Base-by-base conservation (phyloP, 441 rosid genomes). In the Gossypium gossypioides region DNA sequence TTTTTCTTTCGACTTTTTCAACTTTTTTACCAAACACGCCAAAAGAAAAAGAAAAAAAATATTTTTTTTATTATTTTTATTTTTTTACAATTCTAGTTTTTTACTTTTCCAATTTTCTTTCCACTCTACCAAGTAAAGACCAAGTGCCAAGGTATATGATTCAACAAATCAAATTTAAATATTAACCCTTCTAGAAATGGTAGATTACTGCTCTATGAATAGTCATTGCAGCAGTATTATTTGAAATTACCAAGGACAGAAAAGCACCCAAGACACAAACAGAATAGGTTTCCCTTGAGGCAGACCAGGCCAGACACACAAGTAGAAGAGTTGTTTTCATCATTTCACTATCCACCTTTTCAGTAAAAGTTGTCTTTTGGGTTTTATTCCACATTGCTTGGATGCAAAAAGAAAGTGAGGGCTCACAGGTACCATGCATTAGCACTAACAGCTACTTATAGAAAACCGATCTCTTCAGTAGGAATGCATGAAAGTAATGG, bases 181-280 rank as follows among this genome's bases (percentile, higher is more conserved):
- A 3, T 12, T 44, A 44, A 12, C 50, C 50, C 4, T 44, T 44
- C 50, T 34, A 62, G 48, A 32, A 62, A 34, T 22, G 13, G n/a
- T 3, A 34, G 50, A n/a, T 58, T 58, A 12, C 34, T 58, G 6
- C 18, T 24, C 9, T 5, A 13, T 58, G 63, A 24, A 58, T n/a
- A 25, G 61, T 29, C 61, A 57, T 50, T 55, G 62, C 42, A 63
- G 40, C n/a, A 62, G 59, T 67, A 64, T 69, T 7, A 3, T 54
- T 2, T 46, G 51, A 63, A 50, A 44, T 22, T 19, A 52, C 32
- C 13, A 5, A 37, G 22, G 52, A 6, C 9, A 42, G 52, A 6
- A 64, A 40, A 64, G 2, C n/a, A 8, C 29, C 50, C 0, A 44
- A 42, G 7, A 21, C 16, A 42, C 3, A 4, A 12, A 64, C 54